Base-by-base conservation (phyloP, 2,329 filamentous ascomycete genomes). In the Metarhizium rileyi region DNA sequence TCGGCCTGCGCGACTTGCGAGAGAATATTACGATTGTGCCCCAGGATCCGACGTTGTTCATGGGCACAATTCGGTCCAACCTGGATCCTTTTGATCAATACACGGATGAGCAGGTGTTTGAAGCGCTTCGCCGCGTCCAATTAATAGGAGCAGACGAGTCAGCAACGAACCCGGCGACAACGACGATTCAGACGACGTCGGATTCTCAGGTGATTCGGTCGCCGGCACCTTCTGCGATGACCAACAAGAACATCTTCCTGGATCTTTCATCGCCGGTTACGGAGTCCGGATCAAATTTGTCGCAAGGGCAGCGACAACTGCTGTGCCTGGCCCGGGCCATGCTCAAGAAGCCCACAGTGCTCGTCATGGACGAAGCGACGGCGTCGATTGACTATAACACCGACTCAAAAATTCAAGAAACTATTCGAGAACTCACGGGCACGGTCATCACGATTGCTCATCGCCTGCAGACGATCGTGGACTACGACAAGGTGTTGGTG, bases 331-430 rank as follows among this genome's bases (percentile, higher is more conserved):
- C 91, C 0, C 84, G 93, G 49, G 93, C 93, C 0, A 81, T 98
- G 57, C 84, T 98, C 55, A 96, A 95, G 69, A 80, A 81, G 30
- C 90, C 93, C 0, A 90, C 87, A 56, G 90, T 98, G 2, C 75
- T 98, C n/a, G 85, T 98, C 62, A 97, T 98, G 93, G 93, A 98
- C 67, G 93, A 98, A 72, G 93, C 93, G 1, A 98, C 93, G 0
- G 93, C 93, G 0, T 95, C 88, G 0, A 97, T 98, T 61, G 93
- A 98, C 70, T 97, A 97, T 68, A 86, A 84, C 5, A 98, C 93
- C 2, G 93, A 98, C 61, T 77, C 84, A 46, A 96, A 95, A 71
- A 97, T 98, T 57, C 93, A 98, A 68, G 89, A 88, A 60, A 97
- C 93, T 0, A 90, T 98, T 53, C 85, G 90, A n/a, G 87, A 95